Evolutionary conservation across 495 filamentous ascomycete genomes (phyloP).

Genomic region (Trichoderma erinaceum): DNA sequence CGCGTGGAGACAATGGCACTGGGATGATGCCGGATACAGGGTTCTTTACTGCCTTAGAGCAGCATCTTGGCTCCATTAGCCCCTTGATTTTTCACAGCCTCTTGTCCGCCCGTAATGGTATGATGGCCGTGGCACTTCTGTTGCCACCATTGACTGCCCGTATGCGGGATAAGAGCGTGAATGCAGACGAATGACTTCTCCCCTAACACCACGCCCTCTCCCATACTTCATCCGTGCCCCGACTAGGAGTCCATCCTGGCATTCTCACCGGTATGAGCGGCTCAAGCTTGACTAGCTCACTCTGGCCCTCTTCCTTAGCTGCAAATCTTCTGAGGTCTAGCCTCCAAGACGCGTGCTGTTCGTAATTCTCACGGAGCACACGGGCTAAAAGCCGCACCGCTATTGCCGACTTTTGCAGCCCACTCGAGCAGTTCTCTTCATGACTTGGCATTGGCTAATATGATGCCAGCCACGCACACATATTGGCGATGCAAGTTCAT

Average conservation of each 20-base stretch:
- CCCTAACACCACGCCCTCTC: neutral
- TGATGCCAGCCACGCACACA: neutral
- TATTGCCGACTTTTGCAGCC: neutral
- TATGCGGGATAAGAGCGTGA: neutral
- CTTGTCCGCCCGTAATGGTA: neutral
- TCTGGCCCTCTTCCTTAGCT: neutral
- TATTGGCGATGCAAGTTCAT: neutral
- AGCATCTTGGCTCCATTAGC: neutral
- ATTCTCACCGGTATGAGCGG: neutral
- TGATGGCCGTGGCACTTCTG: neutral
- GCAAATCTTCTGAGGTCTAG: neutral
- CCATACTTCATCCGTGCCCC: neutral
- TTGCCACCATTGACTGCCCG: neutral
- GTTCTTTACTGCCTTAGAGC: neutral
- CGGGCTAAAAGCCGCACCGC: neutral
- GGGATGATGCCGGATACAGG: neutral
- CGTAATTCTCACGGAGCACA: neutral
- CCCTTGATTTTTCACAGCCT: neutral
- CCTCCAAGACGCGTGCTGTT: neutral
- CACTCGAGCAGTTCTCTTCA: neutral
- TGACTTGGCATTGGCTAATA: neutral
- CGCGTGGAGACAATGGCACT: neutral
- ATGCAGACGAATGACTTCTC: neutral
- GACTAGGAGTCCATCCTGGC: neutral
- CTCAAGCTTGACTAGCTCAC: neutral